phyloP scores from a whole-genome alignment of 345 rosid genomes.

The Corymbia maculata region DNA sequence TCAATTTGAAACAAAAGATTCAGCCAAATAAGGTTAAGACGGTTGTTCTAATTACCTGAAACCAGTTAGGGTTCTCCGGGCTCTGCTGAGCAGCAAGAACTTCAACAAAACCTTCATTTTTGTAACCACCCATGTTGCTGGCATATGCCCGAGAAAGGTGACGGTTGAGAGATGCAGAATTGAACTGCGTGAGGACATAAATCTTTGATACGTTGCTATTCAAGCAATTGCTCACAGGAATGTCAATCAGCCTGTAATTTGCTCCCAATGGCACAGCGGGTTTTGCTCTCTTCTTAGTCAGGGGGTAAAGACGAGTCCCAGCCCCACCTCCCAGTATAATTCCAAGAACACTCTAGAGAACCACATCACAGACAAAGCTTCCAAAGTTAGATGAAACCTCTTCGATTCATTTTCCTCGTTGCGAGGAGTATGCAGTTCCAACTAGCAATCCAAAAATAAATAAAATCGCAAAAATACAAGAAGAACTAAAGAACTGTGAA shows the following conservation, averaged over 20 bases:
- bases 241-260: slow-evolving; percentile 85
- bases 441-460: not conserved
- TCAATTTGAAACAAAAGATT: not conserved
- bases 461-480: not conserved
- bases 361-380: not conserved
- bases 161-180: slow-evolving; percentile 92
- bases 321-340: slow-evolving; percentile 98
- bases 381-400: not conserved
- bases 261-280: slow-evolving; percentile 98
- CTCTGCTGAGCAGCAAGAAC: slow-evolving; percentile 99
- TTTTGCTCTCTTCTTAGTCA: slow-evolving; percentile 94
- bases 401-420: not conserved
- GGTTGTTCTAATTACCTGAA: slow-evolving; percentile 42
- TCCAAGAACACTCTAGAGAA: slow-evolving; percentile 79
- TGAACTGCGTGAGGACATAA: slow-evolving; percentile 94
- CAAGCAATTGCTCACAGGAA: slow-evolving; percentile 94
- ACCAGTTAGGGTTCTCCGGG: slow-evolving; percentile 98
- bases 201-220: slow-evolving; percentile 89
- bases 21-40: not conserved
- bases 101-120: slow-evolving; percentile 98
- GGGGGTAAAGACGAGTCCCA: slow-evolving; percentile 84
- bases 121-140: slow-evolving; percentile 94
- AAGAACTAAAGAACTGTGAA: not conserved
- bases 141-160: slow-evolving; percentile 94
- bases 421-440: not conserved